Conservation (phyloP, 1,284 basidiomycete species). For the Microbotryum intermedium region DNA sequence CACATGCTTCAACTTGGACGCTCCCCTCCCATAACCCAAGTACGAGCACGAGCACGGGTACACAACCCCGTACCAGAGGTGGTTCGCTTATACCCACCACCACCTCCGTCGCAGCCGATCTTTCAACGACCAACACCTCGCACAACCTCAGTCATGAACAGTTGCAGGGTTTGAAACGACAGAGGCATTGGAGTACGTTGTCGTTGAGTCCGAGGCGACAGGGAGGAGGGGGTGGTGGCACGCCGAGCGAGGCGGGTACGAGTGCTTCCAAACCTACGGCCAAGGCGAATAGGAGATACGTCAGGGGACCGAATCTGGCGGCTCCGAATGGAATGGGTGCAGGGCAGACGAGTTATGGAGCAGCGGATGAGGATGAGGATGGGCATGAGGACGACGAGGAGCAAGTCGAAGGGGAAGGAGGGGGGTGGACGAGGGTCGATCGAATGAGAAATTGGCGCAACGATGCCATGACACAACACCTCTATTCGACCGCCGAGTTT, state of each 20-base stretch:
- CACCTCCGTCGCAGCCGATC: too few species aligned
- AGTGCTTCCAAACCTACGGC: not conserved
- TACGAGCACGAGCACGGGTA: too few species aligned
- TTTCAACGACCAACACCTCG: not conserved
- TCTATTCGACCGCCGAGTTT: slow-evolving; percentile 94
- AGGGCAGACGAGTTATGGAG: too few species aligned
- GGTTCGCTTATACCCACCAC: too few species aligned
- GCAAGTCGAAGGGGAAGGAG: slow-evolving; percentile 45
- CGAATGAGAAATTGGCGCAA: slow-evolving; percentile 95
- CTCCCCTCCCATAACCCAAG: too few species aligned
- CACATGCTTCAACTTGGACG: too few species aligned
- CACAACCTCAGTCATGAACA: slow-evolving; percentile 17
- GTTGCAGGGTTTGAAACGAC: slow-evolving; percentile 11
- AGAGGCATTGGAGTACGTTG: slow-evolving; percentile 20
- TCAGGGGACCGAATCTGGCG: too few species aligned
- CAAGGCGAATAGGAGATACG: not conserved
- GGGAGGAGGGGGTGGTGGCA: slow-evolving; percentile 1
- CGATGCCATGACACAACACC: slow-evolving; percentile 94
- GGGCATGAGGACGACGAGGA: slow-evolving; percentile 39
- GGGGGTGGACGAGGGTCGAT: slow-evolving; percentile 72
- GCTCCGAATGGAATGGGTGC: not conserved
- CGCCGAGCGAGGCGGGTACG: not conserved
- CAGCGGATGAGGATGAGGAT: not conserved
- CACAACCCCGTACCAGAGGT: too few species aligned
- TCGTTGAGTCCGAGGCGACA: slow-evolving; percentile 20